Evolutionary conservation across 768 basidiomycete species (phyloP), one percentile per base, ranked within the genome.

Genomic region (Podaxis mareebaensis): DNA sequence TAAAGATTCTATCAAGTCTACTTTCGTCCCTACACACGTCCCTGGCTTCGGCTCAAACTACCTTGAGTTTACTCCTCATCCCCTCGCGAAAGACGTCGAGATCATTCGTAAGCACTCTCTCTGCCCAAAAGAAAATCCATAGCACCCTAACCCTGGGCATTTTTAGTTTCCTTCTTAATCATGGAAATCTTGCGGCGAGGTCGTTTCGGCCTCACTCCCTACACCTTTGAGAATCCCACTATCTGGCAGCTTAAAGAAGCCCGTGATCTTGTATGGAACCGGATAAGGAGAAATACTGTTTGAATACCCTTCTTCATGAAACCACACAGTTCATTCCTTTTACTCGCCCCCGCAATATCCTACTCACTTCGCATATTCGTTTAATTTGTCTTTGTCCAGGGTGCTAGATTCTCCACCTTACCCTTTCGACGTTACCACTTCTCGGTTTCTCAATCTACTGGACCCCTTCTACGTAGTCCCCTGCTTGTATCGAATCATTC

Each of bases 121-220:
- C 24, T 36, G 58, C 59, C 54, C 11, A 20, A 20, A 39, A 28
- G 42, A 22, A 48, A 10, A 28, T 53, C 48, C 52, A 63, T 36
- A 46, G 60, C 17, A 15, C 8, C 30, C 58, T 71, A 44, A 77
- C 64, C 33, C 1, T 22, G 3, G 3, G 13, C 4, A 12, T 39
- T 13, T 22, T 33, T 8, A 86, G 86, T 87, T 7, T 85, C 85
- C 13, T 87, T 87, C 71, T 75, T 88, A 39, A 81, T 88, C 73
- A 83, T 88, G 79, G 86, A 88, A 70, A 83, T 87, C 36, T 70
- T 88, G 15, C 85, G 86, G 30, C 81, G 85, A 53, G 82, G 85
- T 46, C 82, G 85, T 38, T 88, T 88, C 68, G 73, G 68, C 61
- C 79, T 84, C 11, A 79, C 80, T 26, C 76, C 80, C 4, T 85